Evolutionary conservation across 148 eudicot genomes (phyloP), one percentile per base, ranked within the genome.

Genomic region (Fagopyrum tataricum): DNA sequence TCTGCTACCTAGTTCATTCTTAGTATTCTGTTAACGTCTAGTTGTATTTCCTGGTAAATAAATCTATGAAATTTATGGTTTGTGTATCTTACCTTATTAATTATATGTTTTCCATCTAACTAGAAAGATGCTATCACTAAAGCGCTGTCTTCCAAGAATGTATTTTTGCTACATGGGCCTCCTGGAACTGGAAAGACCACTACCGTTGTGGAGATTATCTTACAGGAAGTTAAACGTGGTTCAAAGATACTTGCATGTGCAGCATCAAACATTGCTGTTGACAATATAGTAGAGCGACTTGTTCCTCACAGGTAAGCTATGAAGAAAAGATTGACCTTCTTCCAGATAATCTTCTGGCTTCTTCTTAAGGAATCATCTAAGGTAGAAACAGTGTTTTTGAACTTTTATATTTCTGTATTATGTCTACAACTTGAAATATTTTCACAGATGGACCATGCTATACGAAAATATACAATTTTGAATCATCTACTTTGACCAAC

Each of bases 151-250:
- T 91, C 97, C 83, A 94, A 91, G 83, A 86, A 94, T 73, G 79
- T 94, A 44, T 91, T 94, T 81, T 82, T 94, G 89, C 83, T 94
- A 67, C 98, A 94, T 68, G 98, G 98, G 67, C 98, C 98, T 87
- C 98, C 98, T 78, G 98, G 98, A 79, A 94, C 98, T 46, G 98
- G 98, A 67, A 94, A 94, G 81, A 94, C 98, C 69, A 94, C 98
- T 1, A 94, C 98, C 43, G 97, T 94, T 58, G 97, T 94, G 59
- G 98, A 94, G 80, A 91, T 91, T 75, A 94, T 94, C 74, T 83
- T 94, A 70, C 98, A 94, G 76, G 98, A 94, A 89, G 96, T 94
- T 52, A 91, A 94, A 78, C 96, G 97, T 78, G 98, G 98, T 70
- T 91, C 97, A 71, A 94, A 94, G 86, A 82, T 94, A 84, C 98